Conservation (phyloP, 1,139 yeast genomes). For the Suhomyces ambrosiae region DNA sequence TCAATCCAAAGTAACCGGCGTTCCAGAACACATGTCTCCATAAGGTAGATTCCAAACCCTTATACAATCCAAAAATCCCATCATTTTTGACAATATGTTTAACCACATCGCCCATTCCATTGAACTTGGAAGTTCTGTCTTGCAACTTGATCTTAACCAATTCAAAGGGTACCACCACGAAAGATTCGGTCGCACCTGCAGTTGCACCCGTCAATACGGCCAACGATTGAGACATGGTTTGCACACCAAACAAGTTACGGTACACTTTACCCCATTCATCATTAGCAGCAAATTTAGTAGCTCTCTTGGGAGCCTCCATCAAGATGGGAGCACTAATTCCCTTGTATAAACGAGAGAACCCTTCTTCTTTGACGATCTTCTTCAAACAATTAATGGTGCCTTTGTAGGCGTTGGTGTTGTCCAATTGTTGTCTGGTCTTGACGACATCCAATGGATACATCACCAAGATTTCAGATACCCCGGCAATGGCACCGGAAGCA, state of each 20-base stretch:
- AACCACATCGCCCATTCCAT: slow-evolving; percentile 84
- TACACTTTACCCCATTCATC: slow-evolving; percentile 95
- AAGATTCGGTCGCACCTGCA: slow-evolving; percentile 96
- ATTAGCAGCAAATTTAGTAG: slow-evolving; percentile 97
- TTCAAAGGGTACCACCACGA: slow-evolving; percentile 96
- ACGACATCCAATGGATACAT: slow-evolving; percentile 99
- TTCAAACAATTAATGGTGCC: slow-evolving; percentile 84
- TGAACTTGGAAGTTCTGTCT: slow-evolving; percentile 80
- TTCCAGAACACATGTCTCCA: slow-evolving; percentile 98
- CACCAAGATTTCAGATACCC: slow-evolving; percentile 93
- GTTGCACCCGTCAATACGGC: slow-evolving; percentile 95
- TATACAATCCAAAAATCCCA: slow-evolving; percentile 84
- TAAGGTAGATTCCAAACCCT: slow-evolving; percentile 93
- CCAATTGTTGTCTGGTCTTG: slow-evolving; percentile 94
- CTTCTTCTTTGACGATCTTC: slow-evolving; percentile 86
- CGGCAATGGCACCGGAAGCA: slow-evolving; percentile 94
- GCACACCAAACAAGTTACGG: slow-evolving; percentile 68
- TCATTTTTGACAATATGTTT: slow-evolving; percentile 68
- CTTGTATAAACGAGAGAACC: slow-evolving; percentile 78
- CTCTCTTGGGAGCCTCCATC: slow-evolving; percentile 99
- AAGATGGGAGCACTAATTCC: slow-evolving; percentile 95
- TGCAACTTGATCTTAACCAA: slow-evolving; percentile 85
- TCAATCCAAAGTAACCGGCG: slow-evolving; percentile 96
- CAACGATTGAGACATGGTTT: slow-evolving; percentile 74
- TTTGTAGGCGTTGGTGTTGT: slow-evolving; percentile 64